Evolutionary conservation across 306 rosid genomes (phyloP).

Genomic region (Trifolium subterraneum): DNA sequence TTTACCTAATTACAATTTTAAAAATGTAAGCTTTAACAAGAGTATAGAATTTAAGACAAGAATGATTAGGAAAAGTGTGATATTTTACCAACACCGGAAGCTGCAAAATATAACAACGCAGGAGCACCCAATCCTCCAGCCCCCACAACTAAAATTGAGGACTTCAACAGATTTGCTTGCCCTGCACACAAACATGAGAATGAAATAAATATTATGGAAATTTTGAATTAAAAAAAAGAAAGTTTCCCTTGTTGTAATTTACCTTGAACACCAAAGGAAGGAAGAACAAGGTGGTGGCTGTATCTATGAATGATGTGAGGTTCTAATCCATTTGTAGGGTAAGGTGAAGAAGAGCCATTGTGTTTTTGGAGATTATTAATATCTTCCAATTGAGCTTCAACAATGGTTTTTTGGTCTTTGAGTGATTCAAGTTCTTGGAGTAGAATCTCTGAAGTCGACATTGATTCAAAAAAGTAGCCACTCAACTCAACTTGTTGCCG

Average conservation of each 20-base stretch:
- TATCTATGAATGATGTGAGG: constrained; percentile 82
- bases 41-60: not conserved
- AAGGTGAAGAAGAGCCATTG: constrained; percentile 44
- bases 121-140: constrained; percentile 98
- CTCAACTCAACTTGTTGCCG: too few relatives aligned
- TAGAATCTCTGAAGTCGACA: too few relatives aligned
- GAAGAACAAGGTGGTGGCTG: constrained; percentile 94
- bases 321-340: constrained; percentile 51
- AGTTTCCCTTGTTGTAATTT: not conserved
- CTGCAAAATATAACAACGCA: constrained; percentile 86
- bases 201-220: too few relatives aligned
- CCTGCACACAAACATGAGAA: constrained; percentile 49
- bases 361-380: constrained; percentile 44
- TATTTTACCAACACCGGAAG: constrained; percentile 82
- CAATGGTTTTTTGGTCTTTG: too few relatives aligned
- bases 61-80: not conserved
- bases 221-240: not conserved
- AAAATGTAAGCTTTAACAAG: constrained; percentile 38
- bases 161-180: constrained; percentile 76
- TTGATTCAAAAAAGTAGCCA: too few relatives aligned
- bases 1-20: constrained; percentile 55
- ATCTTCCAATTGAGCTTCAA: too few relatives aligned
- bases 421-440: too few relatives aligned
- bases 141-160: constrained; percentile 88
- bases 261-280: constrained; percentile 82